Evolutionary conservation across 2,329 filamentous ascomycete genomes (phyloP).

Genomic region (Penicillium brasilianum): DNA sequence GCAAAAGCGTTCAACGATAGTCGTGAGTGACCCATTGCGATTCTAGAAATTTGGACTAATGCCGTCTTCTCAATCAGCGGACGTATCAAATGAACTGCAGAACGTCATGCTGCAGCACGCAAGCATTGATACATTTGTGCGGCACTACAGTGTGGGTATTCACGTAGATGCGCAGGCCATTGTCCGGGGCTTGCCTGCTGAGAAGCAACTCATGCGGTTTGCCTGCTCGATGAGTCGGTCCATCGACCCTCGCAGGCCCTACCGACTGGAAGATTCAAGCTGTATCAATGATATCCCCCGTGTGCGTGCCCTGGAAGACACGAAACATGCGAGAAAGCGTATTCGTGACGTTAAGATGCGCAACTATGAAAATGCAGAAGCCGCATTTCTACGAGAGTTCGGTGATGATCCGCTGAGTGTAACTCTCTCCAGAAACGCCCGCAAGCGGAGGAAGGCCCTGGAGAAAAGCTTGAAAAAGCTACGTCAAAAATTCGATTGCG

Average conservation of each 20-base stretch:
- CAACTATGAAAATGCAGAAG: conserved; percentile 24
- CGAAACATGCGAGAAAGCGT: conserved; percentile 24
- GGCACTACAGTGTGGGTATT: conserved; percentile 35
- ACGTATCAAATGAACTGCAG: conserved; percentile 30
- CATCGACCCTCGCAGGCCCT: conserved; percentile 33
- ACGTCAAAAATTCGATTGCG: conserved; percentile 17
- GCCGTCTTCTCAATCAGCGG: conserved; percentile 19
- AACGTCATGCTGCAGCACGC: conserved; percentile 31
- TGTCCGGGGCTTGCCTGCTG: conserved; percentile 25
- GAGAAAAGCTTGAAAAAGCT: conserved; percentile 19
- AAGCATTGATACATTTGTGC: conserved; percentile 36
- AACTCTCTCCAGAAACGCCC: conserved; percentile 3
- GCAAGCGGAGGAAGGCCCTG: conserved; percentile 16
- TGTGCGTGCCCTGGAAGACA: conserved; percentile 26
- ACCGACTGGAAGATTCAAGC: conserved; percentile 33
- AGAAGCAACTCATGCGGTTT: conserved; percentile 35
- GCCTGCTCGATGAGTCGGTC: conserved; percentile 33
- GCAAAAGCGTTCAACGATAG: conserved; percentile 48
- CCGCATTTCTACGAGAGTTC: conserved; percentile 18
- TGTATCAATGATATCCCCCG: conserved; percentile 32
- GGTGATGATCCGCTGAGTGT: conserved; percentile 9
- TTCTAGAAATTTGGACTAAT: conserved; percentile 16
- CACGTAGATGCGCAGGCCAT: conserved; percentile 35
- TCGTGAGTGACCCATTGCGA: conserved; percentile 36
- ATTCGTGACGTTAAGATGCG: conserved; percentile 25